Evolutionary conservation across 2,329 filamentous ascomycete species (phyloP), one percentile per base, ranked within the genome.

Genomic region (Paraphoma chrysanthemicola): DNA sequence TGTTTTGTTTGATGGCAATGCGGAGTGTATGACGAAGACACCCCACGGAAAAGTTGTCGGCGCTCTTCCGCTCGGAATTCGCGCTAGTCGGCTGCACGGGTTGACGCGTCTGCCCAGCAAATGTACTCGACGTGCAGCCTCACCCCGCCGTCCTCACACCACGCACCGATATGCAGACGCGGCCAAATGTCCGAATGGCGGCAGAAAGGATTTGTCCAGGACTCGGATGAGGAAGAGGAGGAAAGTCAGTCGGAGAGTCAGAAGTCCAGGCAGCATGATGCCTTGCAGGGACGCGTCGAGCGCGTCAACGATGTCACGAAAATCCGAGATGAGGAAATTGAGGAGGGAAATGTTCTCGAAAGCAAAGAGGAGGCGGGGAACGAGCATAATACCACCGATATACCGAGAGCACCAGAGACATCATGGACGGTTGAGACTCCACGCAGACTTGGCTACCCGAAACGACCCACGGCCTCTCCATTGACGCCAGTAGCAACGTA

Each of bases 221-320:
- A 83, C 70, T 83, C 81, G 57, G 81, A 83, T 74, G 81, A 82
- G 54, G 81, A 82, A 48, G 80, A 80, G 45, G 72, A 74, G 16
- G 68, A 71, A 38, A 60, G 55, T 12, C 67, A 73, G 48, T 30
- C 74, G 33, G 72, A 75, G 44, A 71, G 52, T 30, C 66, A 69
- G 52, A n/a, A 31, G 28, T 59, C 57, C 4, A 59, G 48, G 44
- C 62, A 60, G 14, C 53, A 60, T 47, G 47, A 46, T 31, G 57
- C 38, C 53, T 48, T 60, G n/a, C 48, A 56, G 16, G 38, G 49
- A 63, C 66, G 64, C 62, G 56, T 60, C 60, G 63, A 67, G 46
- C 64, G 63, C 63, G 62, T 67, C 53, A 48, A 57, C 16, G 53
- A 58, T 53, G 43, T 17, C 30, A 9, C 11, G 29, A 29, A 47